A percentile compares a stretch with the other conserved stretches of the same genome.
Evolutionary conservation across 1,284 basidiomycete genomes (phyloP).

Genomic region (Abortiporus biennis): DNA sequence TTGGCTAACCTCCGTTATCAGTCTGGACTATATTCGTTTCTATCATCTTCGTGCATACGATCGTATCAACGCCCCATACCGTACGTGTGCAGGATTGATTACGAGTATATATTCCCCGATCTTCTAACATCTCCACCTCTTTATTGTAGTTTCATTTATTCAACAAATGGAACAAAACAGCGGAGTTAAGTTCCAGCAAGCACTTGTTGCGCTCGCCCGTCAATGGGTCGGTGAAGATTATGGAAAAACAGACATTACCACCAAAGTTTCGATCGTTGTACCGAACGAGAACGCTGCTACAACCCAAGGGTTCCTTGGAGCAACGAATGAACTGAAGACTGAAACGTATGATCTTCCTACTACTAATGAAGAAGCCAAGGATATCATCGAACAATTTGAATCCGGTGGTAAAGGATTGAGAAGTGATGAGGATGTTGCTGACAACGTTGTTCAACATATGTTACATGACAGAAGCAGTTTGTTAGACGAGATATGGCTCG

Average conservation of each 20-base stretch:
- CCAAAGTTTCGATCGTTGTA: conserved; percentile 45
- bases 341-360: conserved; percentile 63
- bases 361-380: conserved; percentile 57
- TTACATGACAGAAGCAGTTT: conserved; percentile 55
- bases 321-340: conserved; percentile 39
- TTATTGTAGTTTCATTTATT: conserved; percentile 47
- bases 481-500: conserved; percentile 75
- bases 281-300: conserved; percentile 35
- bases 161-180: conserved; percentile 66
- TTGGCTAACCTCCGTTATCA: conserved; percentile 23
- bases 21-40: conserved; percentile 77
- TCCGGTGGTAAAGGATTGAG: conserved; percentile 46
- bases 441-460: conserved; percentile 78
- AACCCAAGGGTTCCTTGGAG: conserved; percentile 23
- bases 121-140: background rate
- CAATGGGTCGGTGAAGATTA: conserved; percentile 60
- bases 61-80: conserved; percentile 77
- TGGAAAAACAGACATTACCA: conserved; percentile 37
- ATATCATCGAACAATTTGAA: conserved; percentile 65
- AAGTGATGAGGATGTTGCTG: conserved; percentile 55
- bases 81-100: conserved; percentile 25
- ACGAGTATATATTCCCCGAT: background rate
- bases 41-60: conserved; percentile 90
- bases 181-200: conserved; percentile 78
- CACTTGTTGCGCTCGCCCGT: conserved; percentile 83